These are phyloP conservation scores for Torulaspora franciscae DNA, from an alignment of 805 yeast species.

Conservation along the genomic window DNA sequence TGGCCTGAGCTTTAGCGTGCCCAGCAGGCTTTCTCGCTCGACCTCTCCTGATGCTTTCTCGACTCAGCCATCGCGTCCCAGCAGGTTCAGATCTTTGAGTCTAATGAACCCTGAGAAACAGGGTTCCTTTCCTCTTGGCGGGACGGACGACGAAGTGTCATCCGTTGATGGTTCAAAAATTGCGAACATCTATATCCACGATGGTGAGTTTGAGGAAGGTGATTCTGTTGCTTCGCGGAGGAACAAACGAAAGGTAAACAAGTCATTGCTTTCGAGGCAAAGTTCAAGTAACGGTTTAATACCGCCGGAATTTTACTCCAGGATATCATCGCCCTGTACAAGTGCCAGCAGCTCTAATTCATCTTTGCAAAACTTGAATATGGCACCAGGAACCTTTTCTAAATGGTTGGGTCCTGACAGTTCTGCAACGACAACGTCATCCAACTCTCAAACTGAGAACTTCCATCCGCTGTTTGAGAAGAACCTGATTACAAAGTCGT, in stretches of 20 bases:
- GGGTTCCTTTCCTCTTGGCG: conserved; percentile 9
- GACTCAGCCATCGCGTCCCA: conserved; percentile 9
- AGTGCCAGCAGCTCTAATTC: conserved; percentile 32
- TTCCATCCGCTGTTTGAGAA: conserved; percentile 23
- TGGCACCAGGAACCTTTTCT: conserved; percentile 25
- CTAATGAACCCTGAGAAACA: conserved; percentile 32
- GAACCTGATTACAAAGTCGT: conserved; percentile 29
- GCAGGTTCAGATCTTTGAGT: conserved; percentile 34
- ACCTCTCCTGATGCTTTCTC: conserved; percentile 20
- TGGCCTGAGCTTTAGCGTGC: conserved; percentile 38
- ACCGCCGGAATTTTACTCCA: conserved; percentile 37
- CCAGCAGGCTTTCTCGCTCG: conserved; percentile 30
- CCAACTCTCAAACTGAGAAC: conserved; percentile 3
- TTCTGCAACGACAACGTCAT: conserved; percentile 1
- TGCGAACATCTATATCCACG: conserved; percentile 35
- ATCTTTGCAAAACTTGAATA: conserved; percentile 23
- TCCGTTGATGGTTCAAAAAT: conserved; percentile 13
- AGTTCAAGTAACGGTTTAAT: conserved; percentile 26
- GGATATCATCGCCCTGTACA: conserved; percentile 33
- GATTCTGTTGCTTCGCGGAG: conserved; percentile 4
- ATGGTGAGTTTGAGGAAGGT: conserved; percentile 30
- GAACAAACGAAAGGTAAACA: conserved; percentile 9
- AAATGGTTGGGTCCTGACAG: conserved; percentile 17
- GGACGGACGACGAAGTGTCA: conserved; percentile 19
- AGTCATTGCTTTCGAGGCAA: conserved; percentile 14